These are phyloP conservation scores for Podila epigama DNA, from an alignment of 192 early-diverging fungal genomes.

Conservation along the genomic window DNA sequence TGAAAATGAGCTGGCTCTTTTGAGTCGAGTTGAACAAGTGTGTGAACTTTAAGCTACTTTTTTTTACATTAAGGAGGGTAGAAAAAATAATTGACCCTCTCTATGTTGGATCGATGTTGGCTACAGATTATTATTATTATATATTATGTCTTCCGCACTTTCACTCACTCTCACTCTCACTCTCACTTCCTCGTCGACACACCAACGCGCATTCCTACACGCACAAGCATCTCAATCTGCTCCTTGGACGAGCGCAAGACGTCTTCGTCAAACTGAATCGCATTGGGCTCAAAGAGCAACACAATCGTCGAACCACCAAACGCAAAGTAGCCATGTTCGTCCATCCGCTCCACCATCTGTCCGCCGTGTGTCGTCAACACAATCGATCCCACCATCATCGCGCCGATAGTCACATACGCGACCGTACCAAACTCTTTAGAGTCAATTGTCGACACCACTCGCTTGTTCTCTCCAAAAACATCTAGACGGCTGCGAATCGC, in stretches of 20 bases:
- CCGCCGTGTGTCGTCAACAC: slow-evolving; percentile 59
- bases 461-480: slow-evolving; percentile 83
- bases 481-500: slow-evolving; percentile 71
- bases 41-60: too few relatives aligned
- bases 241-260: slow-evolving; percentile 54
- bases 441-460: slow-evolving; percentile 69
- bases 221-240: slow-evolving; percentile 45
- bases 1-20: too few relatives aligned
- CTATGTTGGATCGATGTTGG: too few relatives aligned
- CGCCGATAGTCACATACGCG: slow-evolving; percentile 75
- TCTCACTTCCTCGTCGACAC: slow-evolving; percentile 12
- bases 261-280: slow-evolving; percentile 74
- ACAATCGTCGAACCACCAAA: slow-evolving; percentile 85
- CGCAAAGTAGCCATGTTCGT: slow-evolving; percentile 84
- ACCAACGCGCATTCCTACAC: slow-evolving; percentile 37
- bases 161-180: too few relatives aligned
- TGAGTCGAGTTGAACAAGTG: too few relatives aligned
- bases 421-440: slow-evolving; percentile 74
- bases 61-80: too few relatives aligned
- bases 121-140: too few relatives aligned
- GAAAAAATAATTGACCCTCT: too few relatives aligned
- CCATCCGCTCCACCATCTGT: slow-evolving; percentile 62
- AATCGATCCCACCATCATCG: slow-evolving; percentile 90
- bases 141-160: too few relatives aligned
- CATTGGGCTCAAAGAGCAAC: slow-evolving; percentile 70